phyloP scores from a whole-genome alignment of 2,329 filamentous ascomycete species.

The Balansia obtecta region DNA sequence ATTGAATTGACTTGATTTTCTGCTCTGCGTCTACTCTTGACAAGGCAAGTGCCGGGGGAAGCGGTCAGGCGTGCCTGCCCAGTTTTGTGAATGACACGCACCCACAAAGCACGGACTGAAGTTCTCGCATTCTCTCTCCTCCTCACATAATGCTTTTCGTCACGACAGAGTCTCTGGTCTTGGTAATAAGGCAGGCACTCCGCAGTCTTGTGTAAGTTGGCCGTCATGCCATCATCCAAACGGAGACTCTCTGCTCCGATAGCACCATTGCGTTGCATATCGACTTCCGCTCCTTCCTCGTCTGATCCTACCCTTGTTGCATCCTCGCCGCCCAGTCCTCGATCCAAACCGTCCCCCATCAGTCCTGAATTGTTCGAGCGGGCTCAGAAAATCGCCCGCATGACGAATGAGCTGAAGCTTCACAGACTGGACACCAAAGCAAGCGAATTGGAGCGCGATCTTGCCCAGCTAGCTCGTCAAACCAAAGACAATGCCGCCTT shows the following conservation, averaged over 20 bases:
- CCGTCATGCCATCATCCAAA: slow-evolving; percentile 2
- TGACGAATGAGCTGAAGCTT: slow-evolving; percentile 25
- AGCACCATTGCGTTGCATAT: neutral
- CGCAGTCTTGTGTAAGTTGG: neutral
- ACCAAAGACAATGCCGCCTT: slow-evolving; percentile 18
- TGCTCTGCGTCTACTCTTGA: neutral
- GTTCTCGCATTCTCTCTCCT: neutral
- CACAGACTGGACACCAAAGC: slow-evolving; percentile 16
- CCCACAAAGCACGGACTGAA: neutral
- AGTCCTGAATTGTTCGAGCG: slow-evolving; percentile 11
- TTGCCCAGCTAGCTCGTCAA: slow-evolving; percentile 14
- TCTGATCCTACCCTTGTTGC: neutral
- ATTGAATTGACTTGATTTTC: neutral
- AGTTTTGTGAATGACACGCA: neutral
- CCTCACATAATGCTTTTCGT: neutral
- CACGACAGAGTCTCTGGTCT: neutral
- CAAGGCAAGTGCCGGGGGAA: neutral
- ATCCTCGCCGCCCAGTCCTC: slow-evolving; percentile 1
- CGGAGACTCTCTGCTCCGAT: slow-evolving; percentile 6
- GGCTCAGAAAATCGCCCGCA: slow-evolving; percentile 22
- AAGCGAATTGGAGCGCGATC: slow-evolving; percentile 17
- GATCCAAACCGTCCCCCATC: neutral
- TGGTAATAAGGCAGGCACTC: neutral
- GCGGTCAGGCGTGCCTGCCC: neutral
- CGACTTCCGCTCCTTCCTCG: neutral